Evolutionary conservation across 768 basidiomycete genomes (phyloP).

Genomic region (Tylopilus intermedius): DNA sequence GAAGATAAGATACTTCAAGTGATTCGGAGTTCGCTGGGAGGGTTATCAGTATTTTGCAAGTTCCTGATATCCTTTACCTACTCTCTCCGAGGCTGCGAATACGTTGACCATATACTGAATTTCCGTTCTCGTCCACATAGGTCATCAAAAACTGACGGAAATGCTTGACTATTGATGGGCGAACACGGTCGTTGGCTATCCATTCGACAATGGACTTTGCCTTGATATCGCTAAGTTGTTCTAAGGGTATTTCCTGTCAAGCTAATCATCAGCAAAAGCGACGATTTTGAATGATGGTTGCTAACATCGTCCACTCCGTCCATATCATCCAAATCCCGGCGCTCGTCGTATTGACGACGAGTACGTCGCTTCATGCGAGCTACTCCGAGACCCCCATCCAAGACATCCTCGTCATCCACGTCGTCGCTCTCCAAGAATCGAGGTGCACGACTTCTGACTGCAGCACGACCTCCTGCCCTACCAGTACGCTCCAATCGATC

Average conservation of each 20-base stretch:
- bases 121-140: slow-evolving; percentile 86
- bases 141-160: slow-evolving; percentile 96
- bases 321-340: slow-evolving; percentile 83
- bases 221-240: slow-evolving; percentile 96
- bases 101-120: slow-evolving; percentile 90
- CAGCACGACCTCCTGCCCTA: slow-evolving; percentile 66
- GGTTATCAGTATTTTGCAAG: slow-evolving; percentile 8
- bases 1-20: slow-evolving; percentile 95
- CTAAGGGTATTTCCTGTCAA: slow-evolving; percentile 82
- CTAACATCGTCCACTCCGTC: slow-evolving; percentile 84
- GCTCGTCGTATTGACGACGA: slow-evolving; percentile 90
- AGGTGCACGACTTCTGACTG: slow-evolving; percentile 75
- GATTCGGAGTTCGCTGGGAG: slow-evolving; percentile 88
- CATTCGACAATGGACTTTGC: slow-evolving; percentile 96
- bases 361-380: slow-evolving; percentile 76
- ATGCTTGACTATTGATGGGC: slow-evolving; percentile 83
- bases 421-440: slow-evolving; percentile 37
- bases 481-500: slow-evolving; percentile 72
- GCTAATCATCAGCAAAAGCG: slow-evolving; percentile 13
- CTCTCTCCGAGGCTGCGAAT: slow-evolving; percentile 94
- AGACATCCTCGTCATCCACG: too few species aligned
- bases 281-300: slow-evolving; percentile 6
- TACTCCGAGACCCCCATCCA: slow-evolving; percentile 57
- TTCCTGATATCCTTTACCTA: slow-evolving; percentile 35
- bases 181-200: slow-evolving; percentile 91